phyloP scores from a whole-genome alignment of 1,284 basidiomycete genomes.

The Ustilago tritici region DNA sequence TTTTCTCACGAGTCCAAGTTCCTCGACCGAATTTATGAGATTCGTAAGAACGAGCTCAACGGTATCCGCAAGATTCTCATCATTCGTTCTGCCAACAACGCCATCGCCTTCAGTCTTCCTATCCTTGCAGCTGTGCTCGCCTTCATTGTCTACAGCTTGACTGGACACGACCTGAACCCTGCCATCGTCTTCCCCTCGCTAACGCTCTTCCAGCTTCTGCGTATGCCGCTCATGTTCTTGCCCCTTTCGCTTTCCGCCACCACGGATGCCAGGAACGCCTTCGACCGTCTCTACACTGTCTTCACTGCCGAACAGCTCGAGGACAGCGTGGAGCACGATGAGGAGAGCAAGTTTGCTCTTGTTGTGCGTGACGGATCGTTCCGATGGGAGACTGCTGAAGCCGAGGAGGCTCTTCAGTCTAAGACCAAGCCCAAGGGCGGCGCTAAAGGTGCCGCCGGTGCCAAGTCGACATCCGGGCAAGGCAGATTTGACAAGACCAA shows the following conservation, averaged over 20 bases:
- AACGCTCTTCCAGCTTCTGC: conserved; percentile 73
- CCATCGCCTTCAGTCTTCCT: conserved; percentile 79
- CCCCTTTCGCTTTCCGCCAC: conserved; percentile 66
- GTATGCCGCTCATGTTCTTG: conserved; percentile 79
- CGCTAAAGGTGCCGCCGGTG: conserved; percentile 18
- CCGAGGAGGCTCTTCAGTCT: conserved; percentile 32
- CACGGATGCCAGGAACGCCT: conserved; percentile 65
- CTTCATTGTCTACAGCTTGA: conserved; percentile 83
- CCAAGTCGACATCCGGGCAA: conserved; percentile 6
- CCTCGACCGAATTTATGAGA: conserved; percentile 77
- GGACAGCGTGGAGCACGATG: conserved; percentile 79
- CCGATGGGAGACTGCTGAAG: conserved; percentile 58
- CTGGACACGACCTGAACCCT: conserved; percentile 77
- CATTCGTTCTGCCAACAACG: conserved; percentile 79
- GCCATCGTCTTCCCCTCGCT: conserved; percentile 71
- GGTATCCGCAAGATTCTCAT: conserved; percentile 82
- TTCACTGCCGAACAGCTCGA: conserved; percentile 77
- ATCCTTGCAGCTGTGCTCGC: conserved; percentile 85
- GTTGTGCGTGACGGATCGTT: conserved; percentile 48
- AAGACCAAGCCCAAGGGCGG: conserved; percentile 34
- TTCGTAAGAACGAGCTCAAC: conserved; percentile 81
- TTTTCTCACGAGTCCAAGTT: conserved; percentile 65
- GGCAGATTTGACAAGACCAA: conserved; percentile 45
- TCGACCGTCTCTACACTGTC: conserved; percentile 70
- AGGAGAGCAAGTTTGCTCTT: conserved; percentile 52